Percentiles rank a stretch among this genome's conserved stretches.
These are phyloP conservation scores for Auricularia auricula-judae DNA, from an alignment of 768 basidiomycete species.

Conservation along the genomic window DNA sequence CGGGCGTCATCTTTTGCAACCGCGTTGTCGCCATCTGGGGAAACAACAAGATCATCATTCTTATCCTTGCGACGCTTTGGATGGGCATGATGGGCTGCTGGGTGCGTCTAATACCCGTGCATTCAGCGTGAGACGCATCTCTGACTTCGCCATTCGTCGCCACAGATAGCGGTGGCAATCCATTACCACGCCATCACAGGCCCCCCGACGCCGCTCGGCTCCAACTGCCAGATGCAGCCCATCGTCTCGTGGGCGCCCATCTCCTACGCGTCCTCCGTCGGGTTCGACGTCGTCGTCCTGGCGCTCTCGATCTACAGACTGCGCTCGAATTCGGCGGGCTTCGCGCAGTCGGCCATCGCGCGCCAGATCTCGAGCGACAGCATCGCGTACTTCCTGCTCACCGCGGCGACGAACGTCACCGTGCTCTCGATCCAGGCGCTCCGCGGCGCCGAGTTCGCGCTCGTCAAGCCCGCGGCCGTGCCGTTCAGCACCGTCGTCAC, in stretches of 20 bases:
- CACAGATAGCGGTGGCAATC: constrained; percentile 22
- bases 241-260: constrained; percentile 24
- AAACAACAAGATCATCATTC: constrained; percentile 17
- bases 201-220: constrained; percentile 19
- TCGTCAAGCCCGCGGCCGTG: constrained; percentile 19
- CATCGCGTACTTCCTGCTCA: constrained; percentile 11
- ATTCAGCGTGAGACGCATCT: neutral
- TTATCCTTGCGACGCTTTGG: constrained; percentile 14
- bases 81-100: constrained; percentile 21
- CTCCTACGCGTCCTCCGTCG: constrained; percentile 21
- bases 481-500: constrained; percentile 20
- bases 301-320: constrained; percentile 17
- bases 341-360: neutral
- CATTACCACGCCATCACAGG: constrained; percentile 18
- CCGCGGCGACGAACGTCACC: constrained; percentile 18
- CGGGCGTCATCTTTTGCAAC: constrained; percentile 23
- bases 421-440: constrained; percentile 19
- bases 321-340: neutral
- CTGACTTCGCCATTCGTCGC: neutral
- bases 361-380: neutral
- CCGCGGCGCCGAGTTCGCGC: constrained; percentile 13
- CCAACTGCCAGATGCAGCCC: constrained; percentile 23
- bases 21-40: constrained; percentile 26
- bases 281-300: constrained; percentile 20
- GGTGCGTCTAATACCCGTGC: constrained; percentile 12